Percentiles rank a stretch among this genome's conserved stretches.
phyloP scores from a whole-genome alignment of 2,329 filamentous ascomycete genomes.

The Aspergillus sp. region DNA sequence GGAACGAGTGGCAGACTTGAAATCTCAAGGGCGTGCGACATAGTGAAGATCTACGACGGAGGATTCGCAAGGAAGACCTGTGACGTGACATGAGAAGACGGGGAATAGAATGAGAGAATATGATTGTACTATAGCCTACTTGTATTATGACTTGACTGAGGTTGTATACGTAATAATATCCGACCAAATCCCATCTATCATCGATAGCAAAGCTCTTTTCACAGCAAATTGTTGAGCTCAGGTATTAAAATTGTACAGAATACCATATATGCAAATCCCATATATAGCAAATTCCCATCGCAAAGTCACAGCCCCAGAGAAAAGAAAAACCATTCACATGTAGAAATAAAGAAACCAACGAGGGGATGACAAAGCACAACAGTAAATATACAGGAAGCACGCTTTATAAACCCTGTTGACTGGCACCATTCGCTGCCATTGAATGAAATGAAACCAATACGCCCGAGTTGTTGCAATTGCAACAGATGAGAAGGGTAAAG shows the following conservation, averaged over 20 bases:
- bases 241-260: not conserved
- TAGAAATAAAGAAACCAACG: not conserved
- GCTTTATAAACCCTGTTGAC: not conserved
- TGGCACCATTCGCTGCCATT: not conserved
- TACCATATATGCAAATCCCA: constrained; percentile 2
- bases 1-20: constrained; percentile 47
- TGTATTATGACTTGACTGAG: constrained; percentile 8
- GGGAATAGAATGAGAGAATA: constrained; percentile 14
- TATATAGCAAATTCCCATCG: not conserved
- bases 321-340: not conserved
- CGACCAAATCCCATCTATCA: not conserved
- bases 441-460: not conserved
- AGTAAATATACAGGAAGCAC: not conserved
- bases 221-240: not conserved
- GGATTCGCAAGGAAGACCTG: not conserved
- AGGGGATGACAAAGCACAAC: not conserved
- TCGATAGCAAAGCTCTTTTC: not conserved
- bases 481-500: not conserved
- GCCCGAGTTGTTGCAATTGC: not conserved
- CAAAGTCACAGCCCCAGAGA: not conserved
- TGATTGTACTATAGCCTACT: constrained; percentile 20
- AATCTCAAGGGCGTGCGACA: constrained; percentile 35
- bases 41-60: constrained; percentile 8
- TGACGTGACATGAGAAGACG: not conserved
- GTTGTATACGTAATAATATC: not conserved